Evolutionary conservation across 140 eudicot species (phyloP).

Genomic region (Erigeron philadelphicus): DNA sequence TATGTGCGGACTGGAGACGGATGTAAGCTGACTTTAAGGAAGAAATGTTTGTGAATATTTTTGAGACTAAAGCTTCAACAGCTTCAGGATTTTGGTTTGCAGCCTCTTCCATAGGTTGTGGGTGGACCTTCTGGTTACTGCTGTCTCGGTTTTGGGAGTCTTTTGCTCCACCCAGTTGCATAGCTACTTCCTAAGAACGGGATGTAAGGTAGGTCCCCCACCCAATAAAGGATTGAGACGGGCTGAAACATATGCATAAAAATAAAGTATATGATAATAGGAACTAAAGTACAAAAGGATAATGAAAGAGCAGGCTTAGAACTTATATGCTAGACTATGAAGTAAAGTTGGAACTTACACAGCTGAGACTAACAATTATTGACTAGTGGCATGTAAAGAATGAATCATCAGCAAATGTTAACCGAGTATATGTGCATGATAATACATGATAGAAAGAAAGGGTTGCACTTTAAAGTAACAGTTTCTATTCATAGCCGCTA

Average conservation of each 20-base stretch:
- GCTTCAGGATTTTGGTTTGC: slow-evolving; percentile 81
- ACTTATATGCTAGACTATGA: no score
- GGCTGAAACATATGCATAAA: slow-evolving; percentile 4
- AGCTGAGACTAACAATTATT: background rate
- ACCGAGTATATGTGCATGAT: background rate
- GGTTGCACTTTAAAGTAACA: background rate
- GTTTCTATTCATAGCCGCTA: background rate
- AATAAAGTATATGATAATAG: background rate
- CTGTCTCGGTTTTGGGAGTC: slow-evolving; percentile 80
- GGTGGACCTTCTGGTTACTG: slow-evolving; percentile 90
- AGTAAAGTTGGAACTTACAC: no score
- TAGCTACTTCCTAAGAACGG: slow-evolving; percentile 46
- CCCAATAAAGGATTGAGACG: slow-evolving; percentile 19
- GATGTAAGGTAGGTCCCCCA: slow-evolving; percentile 26
- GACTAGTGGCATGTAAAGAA: background rate
- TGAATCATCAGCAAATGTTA: background rate
- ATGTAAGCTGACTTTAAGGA: slow-evolving; percentile 87
- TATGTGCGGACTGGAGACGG: slow-evolving; percentile 88
- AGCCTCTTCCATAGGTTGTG: slow-evolving; percentile 96
- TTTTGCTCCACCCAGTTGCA: slow-evolving; percentile 83
- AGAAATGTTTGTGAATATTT: slow-evolving; percentile 73
- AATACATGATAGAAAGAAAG: background rate
- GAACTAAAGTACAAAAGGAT: background rate
- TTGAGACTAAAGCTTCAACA: slow-evolving; percentile 77
- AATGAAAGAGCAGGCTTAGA: background rate